Evolutionary conservation across 495 filamentous ascomycete genomes (phyloP).

Genomic region (Neurospora africana): DNA sequence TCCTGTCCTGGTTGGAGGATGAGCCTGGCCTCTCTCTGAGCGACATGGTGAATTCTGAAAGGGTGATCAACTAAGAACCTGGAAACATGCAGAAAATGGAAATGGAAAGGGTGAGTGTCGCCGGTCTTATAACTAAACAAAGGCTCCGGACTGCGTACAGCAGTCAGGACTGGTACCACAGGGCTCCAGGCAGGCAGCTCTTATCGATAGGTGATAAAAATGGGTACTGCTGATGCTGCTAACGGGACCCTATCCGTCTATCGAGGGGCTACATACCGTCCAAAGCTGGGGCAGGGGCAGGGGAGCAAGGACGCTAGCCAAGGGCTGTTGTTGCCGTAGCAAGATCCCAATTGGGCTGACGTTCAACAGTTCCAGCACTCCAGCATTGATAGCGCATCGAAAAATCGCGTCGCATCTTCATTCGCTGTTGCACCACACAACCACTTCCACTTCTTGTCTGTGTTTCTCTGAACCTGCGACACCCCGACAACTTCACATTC

Average conservation of each 20-base stretch:
- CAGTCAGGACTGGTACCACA: not conserved
- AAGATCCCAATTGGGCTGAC: not conserved
- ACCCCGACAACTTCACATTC: not conserved
- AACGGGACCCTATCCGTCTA: not conserved
- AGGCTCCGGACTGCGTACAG: not conserved
- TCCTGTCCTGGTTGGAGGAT: conserved; percentile 5
- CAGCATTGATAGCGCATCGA: not conserved
- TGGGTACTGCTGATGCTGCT: not conserved
- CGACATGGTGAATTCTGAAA: conserved; percentile 4
- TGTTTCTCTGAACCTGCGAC: not conserved
- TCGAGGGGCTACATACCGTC: not conserved
- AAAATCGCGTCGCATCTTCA: not conserved
- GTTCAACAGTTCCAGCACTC: not conserved
- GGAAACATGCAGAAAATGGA: not conserved
- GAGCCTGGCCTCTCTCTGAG: conserved; percentile 10
- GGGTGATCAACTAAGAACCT: not conserved
- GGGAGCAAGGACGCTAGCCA: not conserved
- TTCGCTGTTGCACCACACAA: not conserved
- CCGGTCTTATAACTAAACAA: not conserved
- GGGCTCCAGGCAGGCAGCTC: not conserved
- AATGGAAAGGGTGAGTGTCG: not conserved
- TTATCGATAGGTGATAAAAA: not conserved
- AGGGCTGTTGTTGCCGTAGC: not conserved
- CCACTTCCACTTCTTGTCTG: not conserved
- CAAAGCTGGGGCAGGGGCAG: not conserved